Base-by-base conservation (phyloP, 495 filamentous ascomycete species). In the Daldinia bambusicola region DNA sequence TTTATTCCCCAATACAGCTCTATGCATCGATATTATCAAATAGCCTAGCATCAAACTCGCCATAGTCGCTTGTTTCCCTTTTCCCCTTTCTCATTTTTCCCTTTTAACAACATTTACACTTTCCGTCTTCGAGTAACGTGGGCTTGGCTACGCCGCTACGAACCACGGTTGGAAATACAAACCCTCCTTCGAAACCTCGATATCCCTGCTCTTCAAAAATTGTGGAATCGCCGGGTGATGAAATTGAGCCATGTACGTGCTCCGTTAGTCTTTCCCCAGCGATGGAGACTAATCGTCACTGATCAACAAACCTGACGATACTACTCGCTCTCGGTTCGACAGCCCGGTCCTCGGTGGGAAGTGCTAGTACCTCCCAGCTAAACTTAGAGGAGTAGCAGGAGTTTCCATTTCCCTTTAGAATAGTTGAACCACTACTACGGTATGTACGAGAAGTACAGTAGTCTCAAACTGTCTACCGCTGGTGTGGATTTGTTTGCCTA, bases 211-310 rank as follows among this genome's bases (percentile, higher is more conserved):
- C 40, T 43, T 31, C 20, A 16, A 34, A 55, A 34, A 55, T 4
- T 37, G 30, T 37, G 62, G 43, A 43, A 59, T 52, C 36, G 34
- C 22, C 6, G 51, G 43, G 53, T 48, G 55, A 60, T 45, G 50
- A 52, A 57, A 66, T 60, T 41, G 52, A 34, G 31, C 53, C 53
- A 56, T 53, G 22, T 66, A 36, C 40, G 50, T 43, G 34, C 59
- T 43, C n/a, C 36, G 45, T 55, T 60, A 63, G 53, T 30, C 31
- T 37, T 57, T 53, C 32, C 55, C 38, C 50, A 31, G 32, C 38
- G 36, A 68, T 61, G 60, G 70, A 51, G 40, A 50, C 36, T 32
- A 38, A 52, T 69, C 70, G 66, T 69, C 70, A 69, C 66, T 62
- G 65, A 73, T 69, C 70, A 62, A 53, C 70, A 40, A 65, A 72